phyloP scores from a whole-genome alignment of 2,329 filamentous ascomycete genomes.

The Ascochyta rabiei region DNA sequence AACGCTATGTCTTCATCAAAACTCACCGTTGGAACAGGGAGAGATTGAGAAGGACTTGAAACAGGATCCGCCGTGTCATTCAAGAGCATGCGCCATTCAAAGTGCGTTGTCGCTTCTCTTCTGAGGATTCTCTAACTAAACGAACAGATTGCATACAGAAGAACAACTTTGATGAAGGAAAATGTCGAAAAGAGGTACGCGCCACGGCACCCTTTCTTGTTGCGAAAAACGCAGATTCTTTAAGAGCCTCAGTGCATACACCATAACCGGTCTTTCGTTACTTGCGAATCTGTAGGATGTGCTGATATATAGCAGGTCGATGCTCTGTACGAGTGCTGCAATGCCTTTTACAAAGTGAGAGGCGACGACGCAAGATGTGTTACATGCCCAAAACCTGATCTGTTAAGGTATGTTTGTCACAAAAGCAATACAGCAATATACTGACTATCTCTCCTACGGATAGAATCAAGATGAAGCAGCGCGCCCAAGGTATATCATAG shows the following conservation, averaged over 20 bases:
- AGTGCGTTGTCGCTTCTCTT: slow-evolving; percentile 55
- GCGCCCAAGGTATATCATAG: slow-evolving; percentile 52
- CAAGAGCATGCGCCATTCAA: slow-evolving; percentile 90
- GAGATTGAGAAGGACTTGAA: slow-evolving; percentile 72
- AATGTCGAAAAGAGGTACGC: slow-evolving; percentile 68
- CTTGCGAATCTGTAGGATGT: not conserved
- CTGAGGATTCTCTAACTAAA: not conserved
- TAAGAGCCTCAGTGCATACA: not conserved
- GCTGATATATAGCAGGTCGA: slow-evolving; percentile 64
- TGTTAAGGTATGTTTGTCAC: slow-evolving; percentile 62
- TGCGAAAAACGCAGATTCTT: not conserved
- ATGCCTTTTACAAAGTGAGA: slow-evolving; percentile 80
- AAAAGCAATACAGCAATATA: slow-evolving; percentile 2
- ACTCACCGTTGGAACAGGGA: slow-evolving; percentile 39
- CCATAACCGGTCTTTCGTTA: not conserved
- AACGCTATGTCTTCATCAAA: not conserved
- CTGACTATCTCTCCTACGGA: slow-evolving; percentile 1
- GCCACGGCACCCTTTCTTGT: not conserved
- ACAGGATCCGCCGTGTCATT: slow-evolving; percentile 80
- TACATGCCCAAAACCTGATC: slow-evolving; percentile 82
- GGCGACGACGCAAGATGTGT: slow-evolving; percentile 77
- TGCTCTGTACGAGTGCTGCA: slow-evolving; percentile 91
- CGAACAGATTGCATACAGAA: slow-evolving; percentile 77
- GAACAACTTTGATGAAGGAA: slow-evolving; percentile 84
- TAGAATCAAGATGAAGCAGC: slow-evolving; percentile 81